Base-by-base conservation (phyloP, 2,329 filamentous ascomycete species). In the Diaporthe eres region DNA sequence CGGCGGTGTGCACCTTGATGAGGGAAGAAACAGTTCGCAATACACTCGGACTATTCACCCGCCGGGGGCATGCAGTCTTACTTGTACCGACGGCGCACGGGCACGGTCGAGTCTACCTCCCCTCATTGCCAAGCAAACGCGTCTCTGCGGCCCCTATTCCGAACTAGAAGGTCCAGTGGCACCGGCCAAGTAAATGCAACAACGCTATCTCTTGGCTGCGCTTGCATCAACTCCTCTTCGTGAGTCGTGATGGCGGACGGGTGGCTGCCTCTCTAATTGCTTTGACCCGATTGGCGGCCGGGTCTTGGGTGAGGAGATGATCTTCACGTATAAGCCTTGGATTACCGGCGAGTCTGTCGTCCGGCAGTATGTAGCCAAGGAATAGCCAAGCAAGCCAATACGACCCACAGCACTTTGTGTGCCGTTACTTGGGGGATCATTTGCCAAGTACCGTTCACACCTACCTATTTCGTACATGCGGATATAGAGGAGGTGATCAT, bases 301-400 rank as follows among this genome's bases (percentile, higher is more conserved):
- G 13, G 31, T 53, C 34, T 70, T 55, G 47, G 49, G 10, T 13
- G n/a, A 49, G 47, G 65, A 19, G 65, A 70, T 28, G 49, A 55
- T 70, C 65, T 28, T 39, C 31, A 68, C 42, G 57, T 55, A 37
- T 28, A 55, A 70, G 65, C 65, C 65, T 55, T 70, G 65, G 25
- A 31, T 53, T 55, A 19, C 65, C 65, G 49, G 49, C 34, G 65
- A 28, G 15, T 55, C 49, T 42, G 19, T 19, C 15, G 31, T 4
- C n/a, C 53, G 70, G 53, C 53, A 58, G 31, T 19, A 34, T 63
- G 70, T 72, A 72, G 70, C 70, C 70, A 51, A 72, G 73, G 15
- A 28, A 47, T 71, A 74, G 55, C 72, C 65, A 74, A 74, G 71
- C 37, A 67, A 65, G 42, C 71, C 71, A 67, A 57, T 61, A 19